Evolutionary conservation across 2,329 filamentous ascomycete species (phyloP).

Genomic region (Chrysoporthe austroafricana): DNA sequence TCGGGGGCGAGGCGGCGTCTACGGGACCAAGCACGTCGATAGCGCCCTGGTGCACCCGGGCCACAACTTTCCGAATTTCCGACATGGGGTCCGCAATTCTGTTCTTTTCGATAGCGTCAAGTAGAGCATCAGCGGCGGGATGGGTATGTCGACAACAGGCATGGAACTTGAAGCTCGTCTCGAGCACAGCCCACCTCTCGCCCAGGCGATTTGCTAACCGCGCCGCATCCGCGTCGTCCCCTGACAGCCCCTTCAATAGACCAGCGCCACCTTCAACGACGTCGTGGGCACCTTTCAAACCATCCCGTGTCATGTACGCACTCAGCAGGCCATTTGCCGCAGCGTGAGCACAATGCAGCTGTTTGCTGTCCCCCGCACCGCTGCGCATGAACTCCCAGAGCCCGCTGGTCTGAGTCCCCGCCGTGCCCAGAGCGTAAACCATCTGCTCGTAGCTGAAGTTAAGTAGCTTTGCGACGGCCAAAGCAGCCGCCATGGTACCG

Average conservation of each 20-base stretch:
- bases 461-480: conserved; percentile 15
- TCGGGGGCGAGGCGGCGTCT: background rate
- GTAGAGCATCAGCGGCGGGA: conserved; percentile 16
- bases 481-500: conserved; percentile 4
- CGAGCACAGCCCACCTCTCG: conserved; percentile 14
- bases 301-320: conserved; percentile 10
- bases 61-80: background rate
- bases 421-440: background rate
- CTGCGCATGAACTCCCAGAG: conserved; percentile 17
- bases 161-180: conserved; percentile 20
- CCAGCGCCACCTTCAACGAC: conserved; percentile 12
- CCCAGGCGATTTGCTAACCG: conserved; percentile 1
- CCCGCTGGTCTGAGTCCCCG: conserved; percentile 12
- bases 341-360: conserved; percentile 16
- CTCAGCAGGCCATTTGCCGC: conserved; percentile 8
- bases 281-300: conserved; percentile 4
- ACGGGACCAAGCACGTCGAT: conserved; percentile 12
- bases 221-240: background rate
- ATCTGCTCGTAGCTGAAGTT: conserved; percentile 1
- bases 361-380: conserved; percentile 15
- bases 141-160: conserved; percentile 17
- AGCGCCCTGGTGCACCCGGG: conserved; percentile 13
- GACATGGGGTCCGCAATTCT: background rate
- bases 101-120: background rate
- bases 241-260: background rate